Percentiles rank a stretch among this genome's conserved stretches.
These are phyloP conservation scores for Symbiotaphrina buchneri DNA, from an alignment of 495 filamentous ascomycete species.

Conservation along the genomic window DNA sequence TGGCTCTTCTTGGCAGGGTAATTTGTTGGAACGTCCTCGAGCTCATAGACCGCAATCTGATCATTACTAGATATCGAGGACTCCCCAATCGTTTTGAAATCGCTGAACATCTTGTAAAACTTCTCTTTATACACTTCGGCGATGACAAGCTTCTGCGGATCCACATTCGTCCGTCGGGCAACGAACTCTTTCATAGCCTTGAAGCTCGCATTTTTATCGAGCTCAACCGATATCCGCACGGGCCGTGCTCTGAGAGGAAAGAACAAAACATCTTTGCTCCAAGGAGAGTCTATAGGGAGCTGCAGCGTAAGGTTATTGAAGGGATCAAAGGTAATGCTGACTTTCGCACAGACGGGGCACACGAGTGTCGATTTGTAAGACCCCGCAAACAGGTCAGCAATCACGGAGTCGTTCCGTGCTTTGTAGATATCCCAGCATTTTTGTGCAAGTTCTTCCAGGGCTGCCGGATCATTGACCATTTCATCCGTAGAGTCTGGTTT, in stretches of 20 bases:
- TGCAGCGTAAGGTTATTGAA: conserved; percentile 89
- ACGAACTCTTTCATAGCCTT: conserved; percentile 54
- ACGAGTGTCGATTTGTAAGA: conserved; percentile 95
- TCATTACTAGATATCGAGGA: conserved; percentile 39
- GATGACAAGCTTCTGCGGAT: conserved; percentile 35
- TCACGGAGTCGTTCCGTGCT: conserved; percentile 79
- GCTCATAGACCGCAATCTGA: conserved; percentile 48
- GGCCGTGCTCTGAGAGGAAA: conserved; percentile 44
- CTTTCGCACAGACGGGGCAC: conserved; percentile 77
- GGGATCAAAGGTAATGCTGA: conserved; percentile 96
- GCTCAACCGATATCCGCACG: conserved; percentile 55
- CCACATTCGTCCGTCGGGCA: conserved; percentile 36
- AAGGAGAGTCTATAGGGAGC: conserved; percentile 61
- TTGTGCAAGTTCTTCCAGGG: conserved; percentile 61
- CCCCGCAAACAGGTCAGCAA: conserved; percentile 84
- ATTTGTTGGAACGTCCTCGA: conserved; percentile 63
- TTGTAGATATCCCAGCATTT: conserved; percentile 83
- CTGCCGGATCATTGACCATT: conserved; percentile 63
- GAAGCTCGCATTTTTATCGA: conserved; percentile 63
- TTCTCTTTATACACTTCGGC: conserved; percentile 58
- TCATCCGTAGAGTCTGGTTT: conserved; percentile 96
- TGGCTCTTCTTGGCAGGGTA: conserved; percentile 25
- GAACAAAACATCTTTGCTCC: conserved; percentile 48
- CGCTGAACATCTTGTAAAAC: conserved; percentile 67
- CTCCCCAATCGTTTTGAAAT: conserved; percentile 40